phyloP scores from a whole-genome alignment of 768 basidiomycete genomes.

The Suillus tomentosus region DNA sequence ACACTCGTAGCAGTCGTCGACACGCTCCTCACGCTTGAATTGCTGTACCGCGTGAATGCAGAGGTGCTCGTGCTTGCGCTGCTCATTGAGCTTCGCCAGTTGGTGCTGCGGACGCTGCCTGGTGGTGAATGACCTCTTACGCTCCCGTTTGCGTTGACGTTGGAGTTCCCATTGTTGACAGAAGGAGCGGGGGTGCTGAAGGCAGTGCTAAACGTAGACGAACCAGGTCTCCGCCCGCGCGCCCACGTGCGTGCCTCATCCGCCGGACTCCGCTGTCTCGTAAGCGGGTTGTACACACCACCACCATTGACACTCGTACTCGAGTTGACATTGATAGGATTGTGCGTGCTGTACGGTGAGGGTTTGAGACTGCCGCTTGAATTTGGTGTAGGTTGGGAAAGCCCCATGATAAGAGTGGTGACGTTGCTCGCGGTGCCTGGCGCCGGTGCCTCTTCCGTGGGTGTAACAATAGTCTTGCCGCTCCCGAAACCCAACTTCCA shows the following conservation, averaged over 20 bases:
- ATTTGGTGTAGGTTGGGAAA: constrained; percentile 47
- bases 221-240: constrained; percentile 46
- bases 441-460: constrained; percentile 33
- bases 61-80: constrained; percentile 59
- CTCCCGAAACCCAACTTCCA: constrained; percentile 58
- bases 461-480: constrained; percentile 55
- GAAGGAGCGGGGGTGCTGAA: constrained; percentile 24
- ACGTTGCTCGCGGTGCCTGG: constrained; percentile 80
- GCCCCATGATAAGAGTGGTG: constrained; percentile 70
- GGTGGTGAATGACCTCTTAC: constrained; percentile 7
- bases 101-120: constrained; percentile 33
- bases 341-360: neutral
- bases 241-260: constrained; percentile 49
- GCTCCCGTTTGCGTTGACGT: constrained; percentile 15
- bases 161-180: neutral
- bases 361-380: neutral
- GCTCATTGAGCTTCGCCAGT: constrained; percentile 79
- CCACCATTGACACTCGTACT: constrained; percentile 11
- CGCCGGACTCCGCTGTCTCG: constrained; percentile 37
- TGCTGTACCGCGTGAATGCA: constrained; percentile 79
- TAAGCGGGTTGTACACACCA: constrained; percentile 26
- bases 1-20: constrained; percentile 83
- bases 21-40: constrained; percentile 66
- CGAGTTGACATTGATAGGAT: neutral
- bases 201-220: constrained; percentile 18